Percentiles rank a stretch among this genome's conserved stretches.
phyloP scores from a whole-genome alignment of 164 flowering plant genomes.

The Tetrastigma voinierianum region DNA sequence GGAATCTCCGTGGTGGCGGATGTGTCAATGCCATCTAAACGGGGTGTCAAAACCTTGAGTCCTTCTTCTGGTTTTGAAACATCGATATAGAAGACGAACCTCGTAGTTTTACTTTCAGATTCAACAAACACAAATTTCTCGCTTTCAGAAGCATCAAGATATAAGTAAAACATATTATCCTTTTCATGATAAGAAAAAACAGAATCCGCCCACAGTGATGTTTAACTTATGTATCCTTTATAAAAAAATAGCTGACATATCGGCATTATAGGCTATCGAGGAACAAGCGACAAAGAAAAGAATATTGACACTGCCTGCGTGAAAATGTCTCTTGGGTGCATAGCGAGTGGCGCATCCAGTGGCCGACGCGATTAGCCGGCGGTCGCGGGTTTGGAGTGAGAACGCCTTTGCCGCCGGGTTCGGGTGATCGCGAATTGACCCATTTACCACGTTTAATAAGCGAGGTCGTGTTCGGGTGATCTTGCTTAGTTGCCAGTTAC shows the following conservation, averaged over 20 bases:
- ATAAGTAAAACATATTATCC: conserved; percentile 77
- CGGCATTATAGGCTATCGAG: too few species aligned
- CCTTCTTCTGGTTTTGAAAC: conserved; percentile 60
- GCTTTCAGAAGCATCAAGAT: conserved; percentile 82
- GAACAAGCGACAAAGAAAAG: too few species aligned
- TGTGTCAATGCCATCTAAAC: conserved; percentile 70
- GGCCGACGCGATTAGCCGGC: too few species aligned
- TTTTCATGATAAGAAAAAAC: conserved; percentile 68
- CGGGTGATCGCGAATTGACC: too few species aligned
- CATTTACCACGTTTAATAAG: too few species aligned
- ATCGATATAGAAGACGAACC: conserved; percentile 69
- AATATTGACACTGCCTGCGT: too few species aligned
- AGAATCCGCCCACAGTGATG: conserved; percentile 48
- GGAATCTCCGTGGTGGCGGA: conserved; percentile 84
- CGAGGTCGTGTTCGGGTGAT: too few species aligned
- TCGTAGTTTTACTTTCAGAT: conserved; percentile 83
- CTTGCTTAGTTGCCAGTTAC: too few species aligned
- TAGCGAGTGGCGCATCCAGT: too few species aligned
- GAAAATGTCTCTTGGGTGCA: too few species aligned
- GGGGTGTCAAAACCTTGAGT: conserved; percentile 73
- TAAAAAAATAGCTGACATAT: not conserved
- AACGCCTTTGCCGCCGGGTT: too few species aligned
- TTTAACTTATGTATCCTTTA: conserved; percentile 70
- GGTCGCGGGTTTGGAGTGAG: too few species aligned
- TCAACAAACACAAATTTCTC: conserved; percentile 70